Evolutionary conservation across 140 eudicot species (phyloP), one percentile per base, ranked within the genome.

Genomic region (Ambrosia hybrid): DNA sequence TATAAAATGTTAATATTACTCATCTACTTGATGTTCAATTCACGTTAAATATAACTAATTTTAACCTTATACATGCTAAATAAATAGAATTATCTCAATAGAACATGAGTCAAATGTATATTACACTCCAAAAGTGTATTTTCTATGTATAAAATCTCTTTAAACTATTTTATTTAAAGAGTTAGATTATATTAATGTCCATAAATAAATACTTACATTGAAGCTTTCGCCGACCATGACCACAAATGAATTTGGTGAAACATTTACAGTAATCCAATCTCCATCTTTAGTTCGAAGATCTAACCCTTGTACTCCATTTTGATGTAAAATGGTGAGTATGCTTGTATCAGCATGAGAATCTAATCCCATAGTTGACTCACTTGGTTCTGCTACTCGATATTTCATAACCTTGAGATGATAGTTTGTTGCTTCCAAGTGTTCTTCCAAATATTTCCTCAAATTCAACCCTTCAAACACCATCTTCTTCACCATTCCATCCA

Each of bases 301-400:
- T 2, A 65, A 61, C 17, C 78, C 78, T 63, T 63, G 72, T 51
- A 74, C 37, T 36, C 72, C 72, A 52, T 74, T 74, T 72, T 83
- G 88, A 41, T 88, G 82, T 33, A 88, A 82, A 21, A 88, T 76
- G 51, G 95, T 85, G 49, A 85, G 60, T 75, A 88, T 85, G 62
- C 84, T 88, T 70, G 87, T 88, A 65, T 88, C 95, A 3, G 95
- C 85, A 52, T 88, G 95, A 73, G 88, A 77, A 52, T 83, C 85
- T 51, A 83, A 77, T 6, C 85, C 95, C 85, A 88, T 76, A 3
- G 65, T 88, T 6, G 80, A 62, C 75, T 88, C 95, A 57, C 45
- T 82, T 34, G 63, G 52, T 61, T 76, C 63, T 0, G 95, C 89
- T 0, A 80, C 91, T 64, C 88, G 63, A 61, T 88, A 88, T 68